Evolutionary conservation across 2,329 filamentous ascomycete genomes (phyloP), one percentile per base, ranked within the genome.

Genomic region (Ceratocystis cacaofunesta): DNA sequence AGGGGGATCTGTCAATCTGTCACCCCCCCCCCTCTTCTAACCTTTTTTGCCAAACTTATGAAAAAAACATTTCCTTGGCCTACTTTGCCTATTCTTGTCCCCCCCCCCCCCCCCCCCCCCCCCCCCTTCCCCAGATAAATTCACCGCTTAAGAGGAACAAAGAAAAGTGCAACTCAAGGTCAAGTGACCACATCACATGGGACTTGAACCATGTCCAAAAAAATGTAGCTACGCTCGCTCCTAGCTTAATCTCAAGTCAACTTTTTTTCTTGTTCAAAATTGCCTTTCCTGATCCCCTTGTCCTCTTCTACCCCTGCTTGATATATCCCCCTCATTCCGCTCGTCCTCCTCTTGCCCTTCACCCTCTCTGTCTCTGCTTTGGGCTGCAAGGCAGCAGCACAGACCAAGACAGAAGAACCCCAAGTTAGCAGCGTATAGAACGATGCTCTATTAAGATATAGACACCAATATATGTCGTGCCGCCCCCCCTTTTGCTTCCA

Each of bases 141-240:
- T 57, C 52, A 57, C 52, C 52, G 52, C 52, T n/a, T 28, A 57
- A 57, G 52, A 57, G 52, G 52, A 57, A 57, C 52, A 22, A 57
- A 32, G 10, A 32, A 57, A 36, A 57, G 12, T 57, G 52, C 4
- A 32, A n/a, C 52, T 57, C 7, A 22, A 43, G 60, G 65, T 66
- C 65, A 66, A 66, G 61, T 66, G 65, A 66, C 44, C 41, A 17
- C 15, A 43, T 66, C 65, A 66, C 65, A 62, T 63, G 65, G 65
- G 65, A 4, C 60, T 57, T 57, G 52, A 57, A 57, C 52, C 52
- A 57, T 57, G 52, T 32, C 25, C 30, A 22, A 32, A 25, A 57
- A 12, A 57, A 57, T 36, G 52, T 57, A 30, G 52, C 52, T 57
- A 25, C 22, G 19, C 48, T 52, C 48, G 10, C 8, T 36, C 48